Base-by-base conservation (phyloP, 257 asterid species). In the Rauvolfia tetraphylla region DNA sequence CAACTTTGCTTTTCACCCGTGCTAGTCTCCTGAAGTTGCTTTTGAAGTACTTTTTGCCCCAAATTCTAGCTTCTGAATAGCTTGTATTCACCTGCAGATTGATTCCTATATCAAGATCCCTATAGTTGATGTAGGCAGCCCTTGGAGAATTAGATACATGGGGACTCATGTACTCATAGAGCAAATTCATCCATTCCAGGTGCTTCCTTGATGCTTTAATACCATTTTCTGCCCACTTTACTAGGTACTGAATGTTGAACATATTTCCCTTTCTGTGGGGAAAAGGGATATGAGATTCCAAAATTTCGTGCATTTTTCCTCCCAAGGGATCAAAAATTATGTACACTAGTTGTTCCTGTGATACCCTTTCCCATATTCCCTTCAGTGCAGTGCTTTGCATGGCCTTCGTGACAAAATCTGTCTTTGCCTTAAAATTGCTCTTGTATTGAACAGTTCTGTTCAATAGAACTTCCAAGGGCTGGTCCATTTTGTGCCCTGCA, bases 281-380 rank as follows among this genome's bases (percentile, higher is more conserved):
- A 73, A 79, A 84, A 29, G 85, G 82, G 33, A 53, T 73, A 69
- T 78, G 76, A 22, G 59, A 63, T 5, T 53, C 82, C 0, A 68
- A 15, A 51, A 73, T 81, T 33, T 79, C 83, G 11, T 72, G 58
- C 79, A 81, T 78, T 72, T 67, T 80, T 2, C 87, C 87, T 3
- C 85, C 83, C 42, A 81, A 31, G 2, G 87, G 84, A 71, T 81
- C 81, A 65, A 84, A 29, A 41, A 81, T 75, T 75, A 84, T 72
- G 76, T 61, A 78, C 33, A 48, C 83, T 1, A 66, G 10, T 20
- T 73, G 31, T 66, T 69, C 75, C 29, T 76, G 33, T 56, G 14
- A 71, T 25, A 81, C 74, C 56, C 81, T 81, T 63, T 79, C n/a
- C 59, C 70, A 68, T 0, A 81, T 53, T 31, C 77, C 82, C n/a